phyloP scores from a whole-genome alignment of 805 yeast genomes.

The Debaryomyces castellii region DNA sequence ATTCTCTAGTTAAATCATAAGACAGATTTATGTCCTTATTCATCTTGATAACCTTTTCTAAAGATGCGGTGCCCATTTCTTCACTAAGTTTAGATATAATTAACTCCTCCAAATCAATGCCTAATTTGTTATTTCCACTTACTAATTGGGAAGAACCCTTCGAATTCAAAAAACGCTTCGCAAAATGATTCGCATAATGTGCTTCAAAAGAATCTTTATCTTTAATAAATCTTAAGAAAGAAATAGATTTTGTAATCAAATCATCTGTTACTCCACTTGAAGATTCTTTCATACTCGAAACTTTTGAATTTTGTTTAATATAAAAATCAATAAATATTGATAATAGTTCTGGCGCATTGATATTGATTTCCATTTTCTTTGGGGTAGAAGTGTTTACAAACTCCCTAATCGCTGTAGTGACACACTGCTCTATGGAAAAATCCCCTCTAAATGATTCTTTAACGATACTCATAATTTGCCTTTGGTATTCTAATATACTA shows the following conservation, averaged over 20 bases:
- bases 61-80: slow-evolving; percentile 77
- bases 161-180: slow-evolving; percentile 61
- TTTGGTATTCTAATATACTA: slow-evolving; percentile 50
- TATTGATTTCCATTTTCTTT: slow-evolving; percentile 36
- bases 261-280: slow-evolving; percentile 20
- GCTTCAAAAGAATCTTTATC: slow-evolving; percentile 88
- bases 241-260: slow-evolving; percentile 54
- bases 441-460: slow-evolving; percentile 50
- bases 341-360: slow-evolving; percentile 39
- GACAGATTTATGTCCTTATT: slow-evolving; percentile 68
- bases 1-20: slow-evolving; percentile 35
- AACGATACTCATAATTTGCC: slow-evolving; percentile 50
- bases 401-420: slow-evolving; percentile 61
- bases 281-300: slow-evolving; percentile 12
- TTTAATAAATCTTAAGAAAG: slow-evolving; percentile 63
- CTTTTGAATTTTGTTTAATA: slow-evolving; percentile 34
- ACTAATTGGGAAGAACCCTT: slow-evolving; percentile 22
- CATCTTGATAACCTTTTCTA: slow-evolving; percentile 84
- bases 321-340: slow-evolving; percentile 41
- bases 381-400: slow-evolving; percentile 52
- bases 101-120: slow-evolving; percentile 64
- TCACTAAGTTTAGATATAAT: slow-evolving; percentile 66
- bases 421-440: slow-evolving; percentile 48
- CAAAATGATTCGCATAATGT: slow-evolving; percentile 81
- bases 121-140: slow-evolving; percentile 32